phyloP scores from a whole-genome alignment of 108 stramenopile species.

The Pseudonitzschia delicatissima region DNA sequence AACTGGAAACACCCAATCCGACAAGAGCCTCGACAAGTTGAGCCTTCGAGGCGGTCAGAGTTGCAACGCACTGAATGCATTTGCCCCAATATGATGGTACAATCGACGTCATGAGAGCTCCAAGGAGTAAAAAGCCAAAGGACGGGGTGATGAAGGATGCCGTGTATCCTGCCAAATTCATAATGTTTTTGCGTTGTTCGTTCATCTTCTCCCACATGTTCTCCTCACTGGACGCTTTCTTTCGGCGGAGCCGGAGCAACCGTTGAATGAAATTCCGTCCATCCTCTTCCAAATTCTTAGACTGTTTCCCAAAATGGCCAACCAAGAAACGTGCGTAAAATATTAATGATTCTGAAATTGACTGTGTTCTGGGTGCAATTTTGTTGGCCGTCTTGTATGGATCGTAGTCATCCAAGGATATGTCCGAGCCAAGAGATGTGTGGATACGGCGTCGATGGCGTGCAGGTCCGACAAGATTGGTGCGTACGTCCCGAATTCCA shows the following conservation, averaged over 20 bases:
- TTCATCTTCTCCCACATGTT: slow-evolving; percentile 46
- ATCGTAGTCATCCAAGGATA: slow-evolving; percentile 11
- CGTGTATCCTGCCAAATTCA: slow-evolving; percentile 74
- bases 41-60: slow-evolving; percentile 28
- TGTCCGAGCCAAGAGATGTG: neutral
- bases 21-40: slow-evolving; percentile 50
- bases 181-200: slow-evolving; percentile 70
- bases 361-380: slow-evolving; percentile 34
- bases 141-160: slow-evolving; percentile 61
- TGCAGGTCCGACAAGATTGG: neutral
- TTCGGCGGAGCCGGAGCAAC: neutral
- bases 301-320: neutral
- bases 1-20: slow-evolving; percentile 56
- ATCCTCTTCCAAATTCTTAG: neutral
- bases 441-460: neutral
- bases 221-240: slow-evolving; percentile 1
- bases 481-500: neutral
- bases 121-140: slow-evolving; percentile 66
- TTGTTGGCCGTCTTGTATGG: slow-evolving; percentile 20
- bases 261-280: neutral
- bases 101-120: slow-evolving; percentile 71
- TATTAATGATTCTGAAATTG: slow-evolving; percentile 20
- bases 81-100: slow-evolving; percentile 72
- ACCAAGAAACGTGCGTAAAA: slow-evolving; percentile 30
- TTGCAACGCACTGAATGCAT: slow-evolving; percentile 73